Base-by-base conservation (phyloP, 2,329 filamentous ascomycete genomes). In the Hawksworthiomyces lignivorus region DNA sequence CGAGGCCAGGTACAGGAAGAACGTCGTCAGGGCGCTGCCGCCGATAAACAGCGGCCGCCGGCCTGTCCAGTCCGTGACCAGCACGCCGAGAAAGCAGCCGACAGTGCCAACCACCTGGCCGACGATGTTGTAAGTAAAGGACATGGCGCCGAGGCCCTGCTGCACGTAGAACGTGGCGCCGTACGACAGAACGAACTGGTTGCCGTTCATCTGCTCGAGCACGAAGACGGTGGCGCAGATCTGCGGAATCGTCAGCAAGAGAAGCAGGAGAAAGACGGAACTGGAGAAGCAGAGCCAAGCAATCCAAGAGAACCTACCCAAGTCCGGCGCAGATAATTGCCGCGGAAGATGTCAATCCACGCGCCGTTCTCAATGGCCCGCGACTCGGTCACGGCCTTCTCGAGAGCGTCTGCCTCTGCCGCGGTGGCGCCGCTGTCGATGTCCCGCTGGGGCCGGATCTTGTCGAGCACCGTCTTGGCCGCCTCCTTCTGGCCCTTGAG, bases 371-470 rank as follows among this genome's bases (percentile, higher is more conserved):
- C 41, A n/a, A 5, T 19, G 5, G 31, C 10, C 15, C 29, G 27
- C 2, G 46, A 36, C 37, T 46, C 43, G 15, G 24, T 32, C 9
- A 48, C 28, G 11, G 43, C 19, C 29, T 21, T 24, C 28, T 48
- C 46, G 3, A 48, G 27, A 12, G 43, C 43, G 26, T 48, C 46
- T 4, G 38, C 22, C 44, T 49, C 47, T 18, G 39, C 42, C 6
- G 37, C 44, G 2, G 45, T 49, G 5, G 41, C 34, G 17, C 44
- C 44, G 26, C 36, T 63, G 39, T 68, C 60, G 19, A 73, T 61
- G 22, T 64, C 52, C 12, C 61, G 20, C 36, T 39, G 32, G 7
- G 43, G 39, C 1, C 46, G 39, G 33, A 48, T 46, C 12, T 43
- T 41, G 36, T 43, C 17, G 19, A 65, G 52, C 2, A 61, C 53